Evolutionary conservation across 2,329 filamentous ascomycete genomes (phyloP), one percentile per base, ranked within the genome.

Genomic region (Cercospora nicotianae): DNA sequence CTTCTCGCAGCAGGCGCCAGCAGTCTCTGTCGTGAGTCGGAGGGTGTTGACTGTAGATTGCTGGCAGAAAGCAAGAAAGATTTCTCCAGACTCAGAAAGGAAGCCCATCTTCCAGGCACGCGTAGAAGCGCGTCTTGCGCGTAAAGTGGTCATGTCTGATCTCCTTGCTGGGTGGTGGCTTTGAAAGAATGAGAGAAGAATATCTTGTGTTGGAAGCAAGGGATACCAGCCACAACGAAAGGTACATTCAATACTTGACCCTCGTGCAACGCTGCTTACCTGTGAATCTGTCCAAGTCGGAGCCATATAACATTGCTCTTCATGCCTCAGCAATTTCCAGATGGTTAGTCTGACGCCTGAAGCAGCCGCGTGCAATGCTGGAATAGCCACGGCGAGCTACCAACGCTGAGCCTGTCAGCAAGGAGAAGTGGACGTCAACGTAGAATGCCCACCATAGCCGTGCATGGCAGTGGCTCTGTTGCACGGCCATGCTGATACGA

Each of bases 101-200:
- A 58, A 58, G 26, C 65, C 31, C 65, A 66, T 67, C 57, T 65
- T 65, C 63, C n/a, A 59, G 51, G 36, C 64, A 64, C 67, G 71
- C 68, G 67, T 60, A 53, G 36, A 31, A 28, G 64, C 71, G 71
- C 70, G 69, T 67, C 48, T 60, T 53, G 68, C 72, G 72, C 72
- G 69, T 73, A 68, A 67, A 72, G 70, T 69, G 67, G 65, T 55
- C 63, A 71, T 70, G 23, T 60, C n/a, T 67, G 58, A 42, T 62
- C 65, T 71, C 72, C 72, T 74, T 73, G 72, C 72, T 69, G 72
- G 68, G 59, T 60, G 28, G 68, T 67, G 67, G 70, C 67, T 72
- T 65, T 60, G 58, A 20, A 73, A 74, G 72, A 74, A 74, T 73
- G 72, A 66, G 68, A 63, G 57, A 55, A 67, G 65, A 67, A 69